Conservation (phyloP, 2,329 filamentous ascomycete genomes). For the Hymenotorrendiella dingleyae region DNA sequence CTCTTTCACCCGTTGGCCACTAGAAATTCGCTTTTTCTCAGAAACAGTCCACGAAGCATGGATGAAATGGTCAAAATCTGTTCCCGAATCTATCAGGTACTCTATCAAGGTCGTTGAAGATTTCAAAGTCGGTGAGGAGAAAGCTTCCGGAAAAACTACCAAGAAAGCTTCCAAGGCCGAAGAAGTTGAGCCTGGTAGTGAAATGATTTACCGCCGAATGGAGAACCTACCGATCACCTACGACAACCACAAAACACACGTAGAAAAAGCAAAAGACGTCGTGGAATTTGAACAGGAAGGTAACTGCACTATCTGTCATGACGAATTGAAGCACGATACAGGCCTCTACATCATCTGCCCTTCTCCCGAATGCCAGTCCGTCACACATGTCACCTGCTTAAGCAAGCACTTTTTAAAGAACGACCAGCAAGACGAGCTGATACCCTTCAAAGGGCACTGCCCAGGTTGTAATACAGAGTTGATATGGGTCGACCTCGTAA, state of each 20-base stretch:
- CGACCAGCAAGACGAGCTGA: constrained; percentile 37
- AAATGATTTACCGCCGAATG: constrained; percentile 39
- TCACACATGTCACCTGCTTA: constrained; percentile 57
- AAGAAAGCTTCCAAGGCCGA: not conserved
- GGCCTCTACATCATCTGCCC: constrained; percentile 55
- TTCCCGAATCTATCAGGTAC: constrained; percentile 18
- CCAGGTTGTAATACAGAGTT: constrained; percentile 59
- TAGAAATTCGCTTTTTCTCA: constrained; percentile 73
- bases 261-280: constrained; percentile 49
- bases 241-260: constrained; percentile 44
- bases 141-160: not conserved
- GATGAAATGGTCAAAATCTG: constrained; percentile 49
- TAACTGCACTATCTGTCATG: constrained; percentile 46
- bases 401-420: constrained; percentile 44
- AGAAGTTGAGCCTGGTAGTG: constrained; percentile 6
- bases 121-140: constrained; percentile 13
- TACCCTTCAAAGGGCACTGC: constrained; percentile 67
- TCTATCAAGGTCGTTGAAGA: constrained; percentile 21
- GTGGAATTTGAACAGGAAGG: constrained; percentile 52
- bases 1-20: constrained; percentile 78
- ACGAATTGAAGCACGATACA: constrained; percentile 38
- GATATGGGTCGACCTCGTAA: constrained; percentile 73
- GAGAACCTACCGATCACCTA: constrained; percentile 52
- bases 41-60: constrained; percentile 65
- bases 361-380: constrained; percentile 46